Percentiles rank a stretch among this genome's conserved stretches.
These are phyloP conservation scores for Termitomyces sp. DNA, from an alignment of 768 basidiomycete species.

Conservation along the genomic window DNA sequence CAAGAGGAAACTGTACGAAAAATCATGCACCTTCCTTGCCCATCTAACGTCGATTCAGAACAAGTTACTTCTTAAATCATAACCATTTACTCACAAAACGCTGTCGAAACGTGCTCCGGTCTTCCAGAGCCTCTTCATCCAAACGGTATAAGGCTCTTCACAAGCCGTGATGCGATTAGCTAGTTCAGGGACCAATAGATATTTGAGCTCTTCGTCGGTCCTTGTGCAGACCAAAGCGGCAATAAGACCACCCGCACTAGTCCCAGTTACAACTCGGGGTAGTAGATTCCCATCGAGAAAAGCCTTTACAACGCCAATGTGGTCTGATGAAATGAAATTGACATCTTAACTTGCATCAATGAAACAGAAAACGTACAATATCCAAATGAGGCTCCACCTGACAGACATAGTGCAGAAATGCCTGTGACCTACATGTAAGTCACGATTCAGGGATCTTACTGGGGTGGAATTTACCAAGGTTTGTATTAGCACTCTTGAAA, in stretches of 20 bases:
- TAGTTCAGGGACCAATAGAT: constrained; percentile 75
- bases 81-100: constrained; percentile 34
- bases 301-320: constrained; percentile 89
- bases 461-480: constrained; percentile 51
- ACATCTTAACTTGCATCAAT: not conserved
- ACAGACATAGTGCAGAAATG: constrained; percentile 87
- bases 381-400: constrained; percentile 94
- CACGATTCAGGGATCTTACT: not conserved
- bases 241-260: constrained; percentile 87
- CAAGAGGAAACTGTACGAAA: not conserved
- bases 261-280: constrained; percentile 92
- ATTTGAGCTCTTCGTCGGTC: constrained; percentile 82
- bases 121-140: constrained; percentile 69
- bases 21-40: constrained; percentile 78
- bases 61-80: not conserved
- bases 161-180: constrained; percentile 82
- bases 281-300: constrained; percentile 83
- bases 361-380: constrained; percentile 60
- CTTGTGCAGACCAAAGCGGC: constrained; percentile 77
- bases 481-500: constrained; percentile 85
- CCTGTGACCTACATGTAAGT: constrained; percentile 24
- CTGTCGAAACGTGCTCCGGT: constrained; percentile 97
- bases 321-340: constrained; percentile 44
- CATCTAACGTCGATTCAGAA: constrained; percentile 37
- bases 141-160: constrained; percentile 69